Conservation (phyloP, 2,329 filamentous ascomycete species). For the Epichloe gansuensis region DNA sequence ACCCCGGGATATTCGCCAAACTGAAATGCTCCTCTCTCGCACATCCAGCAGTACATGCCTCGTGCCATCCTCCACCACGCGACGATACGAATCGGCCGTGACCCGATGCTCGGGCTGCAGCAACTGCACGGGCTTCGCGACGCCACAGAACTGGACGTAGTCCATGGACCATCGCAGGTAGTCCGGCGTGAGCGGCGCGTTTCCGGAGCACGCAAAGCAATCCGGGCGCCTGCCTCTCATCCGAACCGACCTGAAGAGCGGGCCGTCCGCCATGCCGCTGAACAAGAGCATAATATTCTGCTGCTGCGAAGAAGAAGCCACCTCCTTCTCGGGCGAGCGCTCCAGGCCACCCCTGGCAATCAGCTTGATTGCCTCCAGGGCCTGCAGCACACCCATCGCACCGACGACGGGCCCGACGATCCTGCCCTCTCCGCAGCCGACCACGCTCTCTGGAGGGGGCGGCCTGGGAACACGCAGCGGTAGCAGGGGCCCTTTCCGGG, state of each 20-base stretch:
- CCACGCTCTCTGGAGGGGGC: slow-evolving; percentile 69
- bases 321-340: not conserved
- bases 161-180: slow-evolving; percentile 55
- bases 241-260: slow-evolving; percentile 58
- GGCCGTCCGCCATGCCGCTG: slow-evolving; percentile 26
- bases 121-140: slow-evolving; percentile 38
- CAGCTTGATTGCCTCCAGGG: slow-evolving; percentile 79
- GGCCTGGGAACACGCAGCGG: slow-evolving; percentile 80
- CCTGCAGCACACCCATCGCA: slow-evolving; percentile 84
- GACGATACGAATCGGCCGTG: slow-evolving; percentile 46
- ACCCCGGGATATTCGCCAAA: slow-evolving; percentile 63
- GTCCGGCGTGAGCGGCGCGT: slow-evolving; percentile 45
- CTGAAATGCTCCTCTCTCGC: slow-evolving; percentile 76
- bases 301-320: slow-evolving; percentile 8
- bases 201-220: slow-evolving; percentile 65
- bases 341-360: slow-evolving; percentile 35
- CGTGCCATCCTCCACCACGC: slow-evolving; percentile 6
- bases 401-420: slow-evolving; percentile 89
- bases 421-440: slow-evolving; percentile 84
- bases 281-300: slow-evolving; percentile 33
- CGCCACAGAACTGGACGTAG: slow-evolving; percentile 79
- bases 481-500: slow-evolving; percentile 78
- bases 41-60: slow-evolving; percentile 64
- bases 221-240: slow-evolving; percentile 56
- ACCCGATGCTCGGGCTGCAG: slow-evolving; percentile 56